A percentile compares a stretch with the other conserved stretches of the same genome.
Conservation (phyloP, 1,284 basidiomycete genomes). For the Hemileia vastatrix region DNA sequence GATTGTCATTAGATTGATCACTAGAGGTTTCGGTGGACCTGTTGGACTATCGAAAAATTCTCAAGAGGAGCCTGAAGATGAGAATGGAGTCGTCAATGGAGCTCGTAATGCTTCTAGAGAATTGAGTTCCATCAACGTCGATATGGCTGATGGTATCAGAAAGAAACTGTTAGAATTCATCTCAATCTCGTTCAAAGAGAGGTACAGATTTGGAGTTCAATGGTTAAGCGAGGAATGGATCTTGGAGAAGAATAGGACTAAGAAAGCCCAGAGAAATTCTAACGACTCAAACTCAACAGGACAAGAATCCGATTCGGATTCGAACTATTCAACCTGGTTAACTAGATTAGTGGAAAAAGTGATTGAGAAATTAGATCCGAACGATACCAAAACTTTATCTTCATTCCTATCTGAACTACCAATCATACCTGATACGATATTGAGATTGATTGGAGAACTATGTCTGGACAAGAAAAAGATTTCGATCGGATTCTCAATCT, state of each 20-base stretch:
- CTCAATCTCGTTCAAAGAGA: slow-evolving; percentile 33
- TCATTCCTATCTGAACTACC: too few relatives aligned
- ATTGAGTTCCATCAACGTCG: slow-evolving; percentile 5
- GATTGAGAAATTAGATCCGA: too few relatives aligned
- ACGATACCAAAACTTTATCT: too few relatives aligned
- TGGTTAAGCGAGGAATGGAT: slow-evolving; percentile 44
- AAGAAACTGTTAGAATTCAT: slow-evolving; percentile 36
- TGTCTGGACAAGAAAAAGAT: too few relatives aligned
- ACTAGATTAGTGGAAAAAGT: too few relatives aligned
- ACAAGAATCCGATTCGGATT: too few relatives aligned
- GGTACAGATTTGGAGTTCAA: slow-evolving; percentile 36
- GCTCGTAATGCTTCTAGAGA: not conserved
- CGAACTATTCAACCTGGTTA: too few relatives aligned
- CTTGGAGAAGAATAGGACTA: slow-evolving; percentile 32
- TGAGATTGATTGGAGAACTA: too few relatives aligned
- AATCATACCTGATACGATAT: too few relatives aligned
- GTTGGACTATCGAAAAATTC: not conserved
- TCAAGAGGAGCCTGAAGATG: not conserved
- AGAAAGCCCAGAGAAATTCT: slow-evolving; percentile 20
- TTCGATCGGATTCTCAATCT: too few relatives aligned
- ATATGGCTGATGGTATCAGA: slow-evolving; percentile 37
- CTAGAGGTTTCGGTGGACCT: slow-evolving; percentile 32
- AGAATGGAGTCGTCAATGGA: not conserved
- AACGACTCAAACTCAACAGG: too few relatives aligned
- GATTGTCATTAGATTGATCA: slow-evolving; percentile 38